A percentile compares a stretch with the other conserved stretches of the same genome.
These are phyloP conservation scores for Wickerhamomyces tratensis DNA, from an alignment of 805 yeast species.

Conservation along the genomic window DNA sequence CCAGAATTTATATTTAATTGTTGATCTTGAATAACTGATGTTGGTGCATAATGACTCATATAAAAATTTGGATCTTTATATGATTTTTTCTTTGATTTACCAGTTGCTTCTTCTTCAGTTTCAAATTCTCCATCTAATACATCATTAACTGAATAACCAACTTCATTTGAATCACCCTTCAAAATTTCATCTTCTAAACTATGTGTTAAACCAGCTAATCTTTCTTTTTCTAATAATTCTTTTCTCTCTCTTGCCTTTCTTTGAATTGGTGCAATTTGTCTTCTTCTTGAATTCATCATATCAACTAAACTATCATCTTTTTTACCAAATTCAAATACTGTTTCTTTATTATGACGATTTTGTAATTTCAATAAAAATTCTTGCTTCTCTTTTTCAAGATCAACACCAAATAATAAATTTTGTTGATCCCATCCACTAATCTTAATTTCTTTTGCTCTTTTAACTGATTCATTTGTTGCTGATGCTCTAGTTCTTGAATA, in stretches of 20 bases:
- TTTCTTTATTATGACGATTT: constrained; percentile 68
- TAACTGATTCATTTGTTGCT: constrained; percentile 80
- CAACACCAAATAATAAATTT: constrained; percentile 69
- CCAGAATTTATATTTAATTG: constrained; percentile 47
- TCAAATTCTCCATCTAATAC: constrained; percentile 29
- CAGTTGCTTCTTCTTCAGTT: constrained; percentile 26
- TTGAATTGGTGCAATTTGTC: constrained; percentile 84
- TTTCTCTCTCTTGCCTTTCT: constrained; percentile 62
- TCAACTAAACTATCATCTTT: constrained; percentile 60
- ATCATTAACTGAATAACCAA: constrained; percentile 36
- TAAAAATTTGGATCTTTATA: constrained; percentile 74
- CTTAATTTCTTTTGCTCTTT: constrained; percentile 72
- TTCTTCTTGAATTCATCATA: constrained; percentile 79
- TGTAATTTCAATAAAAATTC: constrained; percentile 62
- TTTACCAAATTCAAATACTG: constrained; percentile 85
- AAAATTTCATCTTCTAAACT: constrained; percentile 66
- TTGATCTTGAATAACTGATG: constrained; percentile 73
- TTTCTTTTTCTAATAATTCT: constrained; percentile 60
- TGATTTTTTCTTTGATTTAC: constrained; percentile 26
- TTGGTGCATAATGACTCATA: constrained; percentile 85
- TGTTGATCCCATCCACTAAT: constrained; percentile 84
- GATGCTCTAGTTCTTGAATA: constrained; percentile 78
- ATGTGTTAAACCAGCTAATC: constrained; percentile 67
- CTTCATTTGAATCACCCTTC: constrained; percentile 37
- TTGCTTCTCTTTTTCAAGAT: constrained; percentile 64